phyloP scores from a whole-genome alignment of 139 green algal genomes.

The Pleodorina starrii region DNA sequence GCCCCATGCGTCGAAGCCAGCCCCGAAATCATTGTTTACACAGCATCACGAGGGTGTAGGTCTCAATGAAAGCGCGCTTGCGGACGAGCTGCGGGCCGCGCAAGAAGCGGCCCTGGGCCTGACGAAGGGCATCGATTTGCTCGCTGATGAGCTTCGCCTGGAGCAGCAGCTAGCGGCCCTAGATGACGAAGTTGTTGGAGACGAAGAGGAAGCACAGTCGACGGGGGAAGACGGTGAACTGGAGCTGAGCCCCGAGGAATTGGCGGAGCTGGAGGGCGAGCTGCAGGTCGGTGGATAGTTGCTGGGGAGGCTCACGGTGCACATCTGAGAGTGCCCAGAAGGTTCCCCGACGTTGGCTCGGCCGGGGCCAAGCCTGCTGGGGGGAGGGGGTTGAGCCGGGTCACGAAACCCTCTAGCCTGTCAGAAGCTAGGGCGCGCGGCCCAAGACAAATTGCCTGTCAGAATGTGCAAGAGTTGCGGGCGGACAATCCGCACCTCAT shows the following conservation, averaged over 20 bases:
- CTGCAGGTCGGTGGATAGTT: too few relatives aligned
- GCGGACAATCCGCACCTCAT: too few relatives aligned
- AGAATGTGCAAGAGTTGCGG: too few relatives aligned
- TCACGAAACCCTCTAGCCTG: too few relatives aligned
- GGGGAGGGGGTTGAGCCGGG: too few relatives aligned
- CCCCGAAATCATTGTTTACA: not conserved
- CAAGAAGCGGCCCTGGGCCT: not conserved
- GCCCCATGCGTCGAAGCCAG: not conserved
- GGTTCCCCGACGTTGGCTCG: too few relatives aligned
- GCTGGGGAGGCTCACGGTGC: too few relatives aligned
- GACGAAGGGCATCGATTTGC: not conserved
- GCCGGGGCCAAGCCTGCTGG: too few relatives aligned
- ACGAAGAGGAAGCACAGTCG: not conserved
- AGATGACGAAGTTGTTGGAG: not conserved
- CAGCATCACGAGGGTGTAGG: not conserved
- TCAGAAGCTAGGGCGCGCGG: too few relatives aligned
- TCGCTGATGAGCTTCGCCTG: slow-evolving; percentile 5
- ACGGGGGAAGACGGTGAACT: not conserved
- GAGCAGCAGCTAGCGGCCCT: slow-evolving; percentile 29
- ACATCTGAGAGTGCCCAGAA: too few relatives aligned
- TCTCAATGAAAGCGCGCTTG: not conserved
- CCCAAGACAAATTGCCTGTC: too few relatives aligned
- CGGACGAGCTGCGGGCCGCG: not conserved
- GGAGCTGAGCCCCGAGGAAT: slow-evolving; percentile 16
- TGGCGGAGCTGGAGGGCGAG: slow-evolving; percentile 39